These are phyloP conservation scores for Astrocystis sublimbata DNA, from an alignment of 495 filamentous ascomycete species.

Conservation along the genomic window DNA sequence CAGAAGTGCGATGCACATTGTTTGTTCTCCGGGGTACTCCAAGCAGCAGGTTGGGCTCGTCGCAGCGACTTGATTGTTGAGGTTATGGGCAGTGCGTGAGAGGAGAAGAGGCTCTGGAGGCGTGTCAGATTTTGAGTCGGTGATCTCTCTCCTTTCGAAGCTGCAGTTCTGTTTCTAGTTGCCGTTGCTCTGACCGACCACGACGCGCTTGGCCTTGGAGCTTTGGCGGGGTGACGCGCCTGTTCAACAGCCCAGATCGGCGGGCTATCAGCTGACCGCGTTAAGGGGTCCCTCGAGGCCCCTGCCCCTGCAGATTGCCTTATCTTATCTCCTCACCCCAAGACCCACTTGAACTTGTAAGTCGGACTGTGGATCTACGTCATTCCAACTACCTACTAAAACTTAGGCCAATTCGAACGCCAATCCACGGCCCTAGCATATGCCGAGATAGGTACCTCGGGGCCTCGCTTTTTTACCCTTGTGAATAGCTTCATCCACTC, in stretches of 20 bases:
- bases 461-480: conserved; percentile 4
- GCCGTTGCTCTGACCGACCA: background rate
- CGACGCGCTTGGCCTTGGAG: background rate
- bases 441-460: background rate
- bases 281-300: conserved; percentile 27
- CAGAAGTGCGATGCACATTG: background rate
- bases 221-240: conserved; percentile 27
- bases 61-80: background rate
- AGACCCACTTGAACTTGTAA: no score
- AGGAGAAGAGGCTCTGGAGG: background rate
- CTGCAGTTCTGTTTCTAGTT: no score
- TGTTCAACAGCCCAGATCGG: no score
- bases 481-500: background rate
- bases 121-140: no score
- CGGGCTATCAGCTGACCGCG: conserved; percentile 29
- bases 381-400: no score
- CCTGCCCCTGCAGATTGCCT: no score
- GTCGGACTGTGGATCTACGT: no score
- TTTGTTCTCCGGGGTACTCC: background rate
- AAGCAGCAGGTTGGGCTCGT: background rate
- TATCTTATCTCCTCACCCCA: no score
- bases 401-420: no score
- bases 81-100: background rate
- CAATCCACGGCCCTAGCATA: no score
- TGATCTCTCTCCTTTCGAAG: no score